A percentile compares a stretch with the other conserved stretches of the same genome.
Conservation (phyloP, 768 basidiomycete genomes). For the Lactarius deliciosus region DNA sequence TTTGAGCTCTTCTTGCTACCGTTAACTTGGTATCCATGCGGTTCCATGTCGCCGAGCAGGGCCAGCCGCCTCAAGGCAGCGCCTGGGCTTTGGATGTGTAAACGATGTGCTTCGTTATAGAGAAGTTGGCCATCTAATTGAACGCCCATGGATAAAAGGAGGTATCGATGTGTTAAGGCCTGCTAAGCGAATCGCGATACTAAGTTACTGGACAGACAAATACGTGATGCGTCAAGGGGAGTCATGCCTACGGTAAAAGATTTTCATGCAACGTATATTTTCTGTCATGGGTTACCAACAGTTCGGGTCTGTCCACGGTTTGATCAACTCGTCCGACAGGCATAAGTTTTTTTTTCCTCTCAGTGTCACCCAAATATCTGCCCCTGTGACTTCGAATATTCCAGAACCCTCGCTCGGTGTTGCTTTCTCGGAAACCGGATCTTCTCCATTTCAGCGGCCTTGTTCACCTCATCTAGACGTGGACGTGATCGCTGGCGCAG, state of each 20-base stretch:
- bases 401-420: not conserved
- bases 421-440: not conserved
- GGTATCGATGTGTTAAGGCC: not conserved
- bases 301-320: not conserved
- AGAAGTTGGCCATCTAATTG: slow-evolving; percentile 1
- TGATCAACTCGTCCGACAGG: not conserved
- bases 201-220: not conserved
- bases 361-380: not conserved
- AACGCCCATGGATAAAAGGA: not conserved
- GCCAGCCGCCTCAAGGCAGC: not conserved
- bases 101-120: not conserved
- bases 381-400: not conserved
- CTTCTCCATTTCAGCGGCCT: not conserved
- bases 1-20: not conserved
- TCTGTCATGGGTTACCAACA: not conserved
- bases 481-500: not conserved
- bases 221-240: not conserved
- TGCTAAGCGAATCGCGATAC: not conserved
- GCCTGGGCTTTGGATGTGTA: not conserved
- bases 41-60: not conserved
- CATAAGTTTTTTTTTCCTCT: not conserved
- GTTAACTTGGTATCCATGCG: not conserved
- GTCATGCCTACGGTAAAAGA: not conserved
- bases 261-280: not conserved
- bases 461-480: not conserved